phyloP scores from a whole-genome alignment of 805 yeast species.

The Pichia rugopelliculosa region DNA sequence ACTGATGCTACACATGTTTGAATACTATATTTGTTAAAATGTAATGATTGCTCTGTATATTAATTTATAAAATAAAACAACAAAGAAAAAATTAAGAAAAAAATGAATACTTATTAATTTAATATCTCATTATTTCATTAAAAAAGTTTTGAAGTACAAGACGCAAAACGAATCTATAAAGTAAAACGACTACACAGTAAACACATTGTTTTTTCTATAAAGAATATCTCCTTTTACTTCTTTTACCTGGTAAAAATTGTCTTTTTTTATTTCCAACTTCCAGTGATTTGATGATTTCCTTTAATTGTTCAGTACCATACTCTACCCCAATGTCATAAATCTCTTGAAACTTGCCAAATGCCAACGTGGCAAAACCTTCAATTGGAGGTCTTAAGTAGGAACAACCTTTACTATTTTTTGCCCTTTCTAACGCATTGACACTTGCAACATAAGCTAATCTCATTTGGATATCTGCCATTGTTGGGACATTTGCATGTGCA shows the following conservation, averaged over 20 bases:
- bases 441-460: slow-evolving; percentile 91
- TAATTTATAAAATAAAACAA: neutral
- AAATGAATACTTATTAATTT: too few relatives aligned
- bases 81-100: neutral
- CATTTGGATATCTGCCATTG: slow-evolving; percentile 90
- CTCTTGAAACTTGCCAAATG: slow-evolving; percentile 87
- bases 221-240: slow-evolving; percentile 53
- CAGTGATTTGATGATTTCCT: slow-evolving; percentile 38
- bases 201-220: slow-evolving; percentile 27
- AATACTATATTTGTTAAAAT: neutral
- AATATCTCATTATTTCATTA: too few relatives aligned
- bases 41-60: neutral
- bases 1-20: slow-evolving; percentile 29
- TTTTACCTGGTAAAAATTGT: slow-evolving; percentile 4
- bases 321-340: slow-evolving; percentile 72
- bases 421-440: slow-evolving; percentile 84
- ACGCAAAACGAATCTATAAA: too few relatives aligned
- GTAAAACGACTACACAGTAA: neutral
- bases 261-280: slow-evolving; percentile 30
- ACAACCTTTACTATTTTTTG: slow-evolving; percentile 79
- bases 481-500: slow-evolving; percentile 79
- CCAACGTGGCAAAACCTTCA: slow-evolving; percentile 84
- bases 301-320: slow-evolving; percentile 57
- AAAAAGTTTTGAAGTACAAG: too few relatives aligned
- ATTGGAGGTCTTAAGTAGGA: slow-evolving; percentile 90